phyloP scores from a whole-genome alignment of 306 rosid genomes.

The Ochetophila trinervis region DNA sequence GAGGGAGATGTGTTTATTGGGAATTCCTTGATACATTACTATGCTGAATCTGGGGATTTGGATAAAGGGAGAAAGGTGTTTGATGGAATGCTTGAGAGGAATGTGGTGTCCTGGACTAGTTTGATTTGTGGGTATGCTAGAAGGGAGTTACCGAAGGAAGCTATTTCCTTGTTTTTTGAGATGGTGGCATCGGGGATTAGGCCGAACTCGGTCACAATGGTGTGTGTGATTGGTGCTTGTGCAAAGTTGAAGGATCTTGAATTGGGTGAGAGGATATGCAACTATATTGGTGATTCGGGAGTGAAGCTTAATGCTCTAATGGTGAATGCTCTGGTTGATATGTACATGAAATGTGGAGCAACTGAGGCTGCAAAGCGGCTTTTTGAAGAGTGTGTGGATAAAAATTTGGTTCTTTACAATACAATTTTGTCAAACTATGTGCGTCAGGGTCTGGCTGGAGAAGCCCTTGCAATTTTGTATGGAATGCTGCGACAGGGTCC shows the following conservation, averaged over 20 bases:
- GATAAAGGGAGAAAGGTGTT: slow-evolving; percentile 56
- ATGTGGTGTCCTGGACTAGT: slow-evolving; percentile 85
- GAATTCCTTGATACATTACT: slow-evolving; percentile 67
- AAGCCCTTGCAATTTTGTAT: slow-evolving; percentile 40
- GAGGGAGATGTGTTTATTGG: slow-evolving; percentile 51
- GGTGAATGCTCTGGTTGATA: slow-evolving; percentile 73
- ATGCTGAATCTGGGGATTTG: slow-evolving; percentile 50
- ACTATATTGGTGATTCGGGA: slow-evolving; percentile 42
- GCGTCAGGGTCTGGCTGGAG: slow-evolving; percentile 46
- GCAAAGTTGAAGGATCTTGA: slow-evolving; percentile 68
- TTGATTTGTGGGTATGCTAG: slow-evolving; percentile 75
- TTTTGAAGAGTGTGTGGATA: slow-evolving; percentile 45
- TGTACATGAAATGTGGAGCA: slow-evolving; percentile 78
- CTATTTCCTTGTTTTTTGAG: slow-evolving; percentile 61
- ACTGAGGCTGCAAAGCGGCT: slow-evolving; percentile 39
- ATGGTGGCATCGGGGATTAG: slow-evolving; percentile 52
- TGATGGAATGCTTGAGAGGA: slow-evolving; percentile 66
- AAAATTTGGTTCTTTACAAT: slow-evolving; percentile 68
- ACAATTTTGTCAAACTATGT: slow-evolving; percentile 71
- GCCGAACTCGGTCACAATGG: slow-evolving; percentile 67
- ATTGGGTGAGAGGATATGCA: slow-evolving; percentile 48
- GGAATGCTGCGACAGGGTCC: slow-evolving; percentile 53
- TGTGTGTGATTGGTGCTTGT: slow-evolving; percentile 71
- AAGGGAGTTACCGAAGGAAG: slow-evolving; percentile 43
- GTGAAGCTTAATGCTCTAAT: slow-evolving; percentile 46